phyloP scores from a whole-genome alignment of 2,329 filamentous ascomycete genomes.

The Amesomyces nigricolor region DNA sequence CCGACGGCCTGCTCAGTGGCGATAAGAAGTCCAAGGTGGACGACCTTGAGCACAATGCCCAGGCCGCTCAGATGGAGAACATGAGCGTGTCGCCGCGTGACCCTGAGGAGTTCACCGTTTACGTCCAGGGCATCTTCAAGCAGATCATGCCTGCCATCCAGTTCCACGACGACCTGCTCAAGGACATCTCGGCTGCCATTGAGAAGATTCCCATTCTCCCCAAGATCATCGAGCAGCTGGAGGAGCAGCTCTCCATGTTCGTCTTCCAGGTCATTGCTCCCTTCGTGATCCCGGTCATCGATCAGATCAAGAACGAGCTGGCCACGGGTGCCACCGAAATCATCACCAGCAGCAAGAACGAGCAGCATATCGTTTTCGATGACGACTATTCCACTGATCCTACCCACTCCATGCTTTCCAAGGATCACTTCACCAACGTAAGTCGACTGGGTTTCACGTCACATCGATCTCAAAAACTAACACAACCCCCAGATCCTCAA shows the following conservation, averaged over 20 bases:
- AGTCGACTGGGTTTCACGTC: conserved; percentile 27
- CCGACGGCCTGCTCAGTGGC: conserved; percentile 70
- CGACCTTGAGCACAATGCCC: conserved; percentile 71
- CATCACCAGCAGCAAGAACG: conserved; percentile 74
- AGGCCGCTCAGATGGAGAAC: conserved; percentile 69
- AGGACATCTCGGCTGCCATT: conserved; percentile 69
- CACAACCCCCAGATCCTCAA: conserved; percentile 54
- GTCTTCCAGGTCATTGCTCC: conserved; percentile 89
- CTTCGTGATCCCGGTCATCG: conserved; percentile 78
- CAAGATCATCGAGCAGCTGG: conserved; percentile 77
- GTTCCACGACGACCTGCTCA: conserved; percentile 85
- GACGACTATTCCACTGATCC: conserved; percentile 73
- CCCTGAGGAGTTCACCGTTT: conserved; percentile 77
- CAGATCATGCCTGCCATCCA: conserved; percentile 87
- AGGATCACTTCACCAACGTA: conserved; percentile 88
- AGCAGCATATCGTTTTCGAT: conserved; percentile 82
- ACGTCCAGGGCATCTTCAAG: conserved; percentile 65
- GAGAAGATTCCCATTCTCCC: conserved; percentile 82
- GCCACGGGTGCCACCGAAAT: conserved; percentile 81
- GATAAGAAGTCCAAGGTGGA: conserved; percentile 71
- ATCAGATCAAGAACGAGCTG: conserved; percentile 81
- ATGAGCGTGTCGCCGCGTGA: conserved; percentile 68
- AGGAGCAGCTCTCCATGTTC: conserved; percentile 82
- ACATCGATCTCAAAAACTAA: background rate
- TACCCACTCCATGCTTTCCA: conserved; percentile 92